Evolutionary conservation across 1,284 basidiomycete genomes (phyloP).

Genomic region (Cutaneotrichosporon spelunceum): DNA sequence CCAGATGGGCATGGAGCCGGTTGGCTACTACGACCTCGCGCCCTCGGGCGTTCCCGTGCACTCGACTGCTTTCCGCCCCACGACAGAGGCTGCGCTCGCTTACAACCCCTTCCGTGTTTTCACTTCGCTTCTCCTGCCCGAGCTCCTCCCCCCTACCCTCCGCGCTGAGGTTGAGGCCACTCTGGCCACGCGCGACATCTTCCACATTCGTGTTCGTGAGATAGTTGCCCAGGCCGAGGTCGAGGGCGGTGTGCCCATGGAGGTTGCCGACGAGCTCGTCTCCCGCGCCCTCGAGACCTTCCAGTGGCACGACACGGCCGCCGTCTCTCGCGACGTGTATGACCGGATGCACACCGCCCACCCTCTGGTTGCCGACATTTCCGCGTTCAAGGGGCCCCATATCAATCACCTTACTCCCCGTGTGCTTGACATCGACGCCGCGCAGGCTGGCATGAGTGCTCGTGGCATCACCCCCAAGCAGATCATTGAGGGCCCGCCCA

Average conservation of each 20-base stretch:
- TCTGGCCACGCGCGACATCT: conserved; percentile 45
- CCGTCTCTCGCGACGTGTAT: conserved; percentile 44
- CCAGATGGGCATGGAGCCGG: conserved; percentile 51
- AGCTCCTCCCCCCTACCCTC: conserved; percentile 43
- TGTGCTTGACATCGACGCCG: conserved; percentile 52
- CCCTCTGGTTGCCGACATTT: conserved; percentile 52
- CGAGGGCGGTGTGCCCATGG: conserved; percentile 31
- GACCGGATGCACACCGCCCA: conserved; percentile 41
- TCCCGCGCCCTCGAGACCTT: conserved; percentile 49
- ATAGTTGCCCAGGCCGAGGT: conserved; percentile 44
- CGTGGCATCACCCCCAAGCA: conserved; percentile 52
- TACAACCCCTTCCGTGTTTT: conserved; percentile 53
- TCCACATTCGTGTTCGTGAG: conserved; percentile 38
- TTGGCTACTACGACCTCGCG: conserved; percentile 53
- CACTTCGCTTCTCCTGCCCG: conserved; percentile 48
- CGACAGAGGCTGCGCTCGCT: conserved; percentile 35
- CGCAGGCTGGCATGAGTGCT: conserved; percentile 48
- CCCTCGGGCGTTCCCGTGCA: conserved; percentile 52
- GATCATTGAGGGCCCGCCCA: conserved; percentile 52
- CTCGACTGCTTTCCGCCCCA: conserved; percentile 52
- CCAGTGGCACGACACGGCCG: conserved; percentile 50
- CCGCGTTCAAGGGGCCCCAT: conserved; percentile 52
- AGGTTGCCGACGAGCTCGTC: conserved; percentile 43
- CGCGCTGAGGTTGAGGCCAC: conserved; percentile 36
- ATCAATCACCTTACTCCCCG: conserved; percentile 55